Evolutionary conservation across 2,329 filamentous ascomycete species (phyloP), one percentile per base, ranked within the genome.

Genomic region (Talaromyces verruculosus): DNA sequence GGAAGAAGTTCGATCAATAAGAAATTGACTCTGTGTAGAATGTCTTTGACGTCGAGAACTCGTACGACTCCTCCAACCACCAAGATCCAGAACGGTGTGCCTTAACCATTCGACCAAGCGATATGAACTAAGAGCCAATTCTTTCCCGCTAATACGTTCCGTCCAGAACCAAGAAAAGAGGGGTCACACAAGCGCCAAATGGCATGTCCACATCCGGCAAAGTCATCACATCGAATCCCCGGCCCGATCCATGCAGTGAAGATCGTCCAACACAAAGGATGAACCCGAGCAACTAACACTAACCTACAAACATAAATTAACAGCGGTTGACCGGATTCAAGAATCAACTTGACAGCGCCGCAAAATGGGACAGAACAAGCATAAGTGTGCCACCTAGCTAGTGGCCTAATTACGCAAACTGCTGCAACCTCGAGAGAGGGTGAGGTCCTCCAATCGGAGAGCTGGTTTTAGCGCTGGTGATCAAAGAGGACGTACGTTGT

Each of bases 361-460:
- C 53, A 57, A 57, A 57, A 37, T 57, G 33, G 6, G 53, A 39
- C n/a, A 19, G 53, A 57, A 57, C 53, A 37, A 57, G 53, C 33
- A 57, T 57, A 57, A 57, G n/a, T 25, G 53, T 39, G 5, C 53
- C 33, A 57, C 49, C 28, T 10, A 10, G 25, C 49, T 53, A 53
- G 28, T 53, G 33, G 35, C 4, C 35, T 37, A 53, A 15, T 53
- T 33, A 30, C 15, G 47, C 25, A 51, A 30, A 51, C 22, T 51
- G 25, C 33, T 57, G 51, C 51, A 57, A 37, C 30, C 49, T 33
- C 11, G 22, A 60, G 25, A 30, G 22, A 43, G 5, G 39, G 25
- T n/a, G 39, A 33, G 59, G 19, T 49, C 19, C 28, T 17, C 59
- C 59, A 61, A 61, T 61, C 59, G 45, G 28, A 37, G 59, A 25